Conservation (phyloP, 2,329 filamentous ascomycete genomes). For the Cladophialophora carrionii region DNA sequence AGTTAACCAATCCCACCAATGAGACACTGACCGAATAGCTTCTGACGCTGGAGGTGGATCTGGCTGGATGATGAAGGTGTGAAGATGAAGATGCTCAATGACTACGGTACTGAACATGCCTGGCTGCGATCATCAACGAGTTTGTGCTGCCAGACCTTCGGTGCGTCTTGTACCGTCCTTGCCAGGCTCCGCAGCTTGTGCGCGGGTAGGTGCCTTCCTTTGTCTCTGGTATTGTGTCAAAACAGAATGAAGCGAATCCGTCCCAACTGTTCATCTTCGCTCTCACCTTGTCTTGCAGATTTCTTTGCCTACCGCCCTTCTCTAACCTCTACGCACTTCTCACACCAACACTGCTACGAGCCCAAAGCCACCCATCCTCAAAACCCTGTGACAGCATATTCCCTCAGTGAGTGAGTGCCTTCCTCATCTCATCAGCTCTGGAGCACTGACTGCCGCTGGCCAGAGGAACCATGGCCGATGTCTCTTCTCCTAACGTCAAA, state of each 20-base stretch:
- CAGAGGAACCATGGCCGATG: background rate
- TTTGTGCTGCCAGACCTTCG: background rate
- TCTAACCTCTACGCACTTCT: background rate
- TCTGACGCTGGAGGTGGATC: background rate
- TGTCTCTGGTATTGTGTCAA: background rate
- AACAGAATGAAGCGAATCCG: slow-evolving; percentile 1
- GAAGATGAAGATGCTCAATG: background rate
- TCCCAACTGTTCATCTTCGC: background rate
- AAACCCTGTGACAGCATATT: background rate
- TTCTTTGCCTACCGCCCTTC: background rate
- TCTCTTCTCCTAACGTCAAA: slow-evolving; percentile 3
- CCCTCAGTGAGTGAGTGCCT: background rate
- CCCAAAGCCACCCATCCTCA: background rate
- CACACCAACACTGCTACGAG: background rate
- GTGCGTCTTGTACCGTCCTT: background rate
- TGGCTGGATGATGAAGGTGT: background rate
- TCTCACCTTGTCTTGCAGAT: background rate
- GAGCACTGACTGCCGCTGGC: background rate
- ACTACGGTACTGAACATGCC: background rate
- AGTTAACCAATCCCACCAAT: background rate
- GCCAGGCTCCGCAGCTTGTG: background rate
- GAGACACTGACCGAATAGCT: background rate
- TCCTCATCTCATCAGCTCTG: background rate
- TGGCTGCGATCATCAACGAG: background rate
- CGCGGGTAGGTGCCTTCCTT: slow-evolving; percentile 10